A percentile compares a stretch with the other conserved stretches of the same genome.
Conservation (phyloP, 2,329 filamentous ascomycete species). For the Paracamarosporium sp. region DNA sequence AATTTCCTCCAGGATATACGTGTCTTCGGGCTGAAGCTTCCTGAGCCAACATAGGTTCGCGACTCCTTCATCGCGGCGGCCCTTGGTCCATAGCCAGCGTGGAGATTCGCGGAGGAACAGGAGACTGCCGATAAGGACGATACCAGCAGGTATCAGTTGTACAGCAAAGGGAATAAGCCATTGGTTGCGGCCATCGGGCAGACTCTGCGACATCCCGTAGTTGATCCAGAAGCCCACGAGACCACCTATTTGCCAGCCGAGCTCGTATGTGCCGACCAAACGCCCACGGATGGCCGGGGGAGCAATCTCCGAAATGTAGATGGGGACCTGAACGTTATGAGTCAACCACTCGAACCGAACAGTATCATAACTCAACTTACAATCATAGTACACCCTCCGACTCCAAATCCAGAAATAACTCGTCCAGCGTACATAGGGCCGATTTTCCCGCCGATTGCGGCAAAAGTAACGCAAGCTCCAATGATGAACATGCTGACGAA, state of each 20-base stretch:
- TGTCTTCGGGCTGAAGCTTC: constrained; percentile 61
- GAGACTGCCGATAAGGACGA: constrained; percentile 55
- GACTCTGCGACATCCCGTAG: neutral
- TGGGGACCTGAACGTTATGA: neutral
- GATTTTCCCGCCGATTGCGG: neutral
- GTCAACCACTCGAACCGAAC: neutral
- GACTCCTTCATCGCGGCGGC: constrained; percentile 49
- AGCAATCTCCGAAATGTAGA: neutral
- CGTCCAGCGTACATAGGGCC: constrained; percentile 2
- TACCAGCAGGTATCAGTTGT: constrained; percentile 70
- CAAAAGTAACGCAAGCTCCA: neutral
- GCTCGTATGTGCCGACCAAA: constrained; percentile 67
- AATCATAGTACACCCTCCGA: neutral
- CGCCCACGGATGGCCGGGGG: constrained; percentile 57
- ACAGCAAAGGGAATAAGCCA: constrained; percentile 63
- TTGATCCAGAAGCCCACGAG: constrained; percentile 59
- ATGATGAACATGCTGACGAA: neutral
- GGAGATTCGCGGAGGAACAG: constrained; percentile 54
- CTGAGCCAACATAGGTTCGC: constrained; percentile 68
- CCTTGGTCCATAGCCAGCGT: constrained; percentile 53
- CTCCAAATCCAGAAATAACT: neutral
- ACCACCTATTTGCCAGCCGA: constrained; percentile 66
- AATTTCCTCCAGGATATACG: constrained; percentile 78
- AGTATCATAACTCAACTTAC: neutral
- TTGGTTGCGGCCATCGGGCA: constrained; percentile 40